phyloP scores from a whole-genome alignment of 148 eudicot genomes.

The Rhododendron henanense region DNA sequence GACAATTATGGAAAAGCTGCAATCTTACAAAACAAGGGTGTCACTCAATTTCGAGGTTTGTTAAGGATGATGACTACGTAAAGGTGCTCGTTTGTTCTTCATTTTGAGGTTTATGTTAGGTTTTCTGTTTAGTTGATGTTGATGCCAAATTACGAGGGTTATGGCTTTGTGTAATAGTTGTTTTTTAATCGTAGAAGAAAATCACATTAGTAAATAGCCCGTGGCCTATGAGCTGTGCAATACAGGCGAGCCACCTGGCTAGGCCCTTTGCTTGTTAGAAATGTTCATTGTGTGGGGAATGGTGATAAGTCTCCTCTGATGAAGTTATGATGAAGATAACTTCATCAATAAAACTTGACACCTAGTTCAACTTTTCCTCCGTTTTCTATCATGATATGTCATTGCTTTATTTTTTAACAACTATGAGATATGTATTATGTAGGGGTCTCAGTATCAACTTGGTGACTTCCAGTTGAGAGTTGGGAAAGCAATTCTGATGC shows the following conservation, averaged over 20 bases:
- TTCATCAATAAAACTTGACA: not conserved
- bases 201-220: not conserved
- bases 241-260: not conserved
- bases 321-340: not conserved
- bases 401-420: not conserved
- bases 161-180: not conserved
- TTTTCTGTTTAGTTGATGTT: not conserved
- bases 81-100: not conserved
- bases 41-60: conserved; percentile 85
- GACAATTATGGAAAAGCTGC: conserved; percentile 85
- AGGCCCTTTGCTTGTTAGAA: not conserved
- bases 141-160: not conserved
- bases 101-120: not conserved
- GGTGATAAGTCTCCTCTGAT: not conserved
- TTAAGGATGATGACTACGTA: not conserved
- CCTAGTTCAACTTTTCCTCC: not conserved
- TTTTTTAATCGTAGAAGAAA: not conserved
- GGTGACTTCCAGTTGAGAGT: conserved; percentile 96
- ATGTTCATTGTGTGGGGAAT: not conserved
- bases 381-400: not conserved
- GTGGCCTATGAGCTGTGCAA: not conserved
- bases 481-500: conserved; percentile 78
- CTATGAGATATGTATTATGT: conserved; percentile 14
- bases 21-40: conserved; percentile 79
- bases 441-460: conserved; percentile 82